Conservation (phyloP, 1,284 basidiomycete genomes). For the Takashimella tepidaria region DNA sequence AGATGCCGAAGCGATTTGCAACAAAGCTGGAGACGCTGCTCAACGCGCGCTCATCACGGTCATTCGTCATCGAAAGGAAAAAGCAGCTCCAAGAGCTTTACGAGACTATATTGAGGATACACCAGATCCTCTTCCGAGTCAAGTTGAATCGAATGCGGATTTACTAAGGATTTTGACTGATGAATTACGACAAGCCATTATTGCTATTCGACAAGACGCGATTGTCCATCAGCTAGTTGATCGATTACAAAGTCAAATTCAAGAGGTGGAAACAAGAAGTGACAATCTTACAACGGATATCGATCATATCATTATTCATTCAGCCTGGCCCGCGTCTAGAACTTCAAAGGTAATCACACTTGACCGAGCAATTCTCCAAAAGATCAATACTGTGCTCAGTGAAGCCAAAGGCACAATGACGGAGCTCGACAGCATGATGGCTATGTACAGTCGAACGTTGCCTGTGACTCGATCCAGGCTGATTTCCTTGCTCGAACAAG, state of each 20-base stretch:
- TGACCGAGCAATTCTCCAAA: background rate
- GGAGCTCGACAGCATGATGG: background rate
- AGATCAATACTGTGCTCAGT: background rate
- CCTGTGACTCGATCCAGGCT: background rate
- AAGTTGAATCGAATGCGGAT: background rate
- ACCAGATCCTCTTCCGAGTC: background rate
- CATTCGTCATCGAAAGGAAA: slow-evolving; percentile 8
- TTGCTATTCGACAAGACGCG: background rate
- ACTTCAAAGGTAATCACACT: background rate
- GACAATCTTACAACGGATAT: background rate
- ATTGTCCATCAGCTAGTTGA: background rate
- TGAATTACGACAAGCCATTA: background rate
- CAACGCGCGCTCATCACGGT: slow-evolving; percentile 13
- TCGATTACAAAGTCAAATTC: background rate
- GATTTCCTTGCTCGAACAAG: background rate
- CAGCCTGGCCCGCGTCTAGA: background rate
- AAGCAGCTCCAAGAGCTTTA: background rate
- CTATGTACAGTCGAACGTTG: background rate
- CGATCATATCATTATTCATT: background rate
- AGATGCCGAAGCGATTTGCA: slow-evolving; percentile 6
- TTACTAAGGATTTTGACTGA: background rate
- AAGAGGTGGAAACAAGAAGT: background rate
- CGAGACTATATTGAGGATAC: background rate
- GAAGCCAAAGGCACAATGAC: background rate
- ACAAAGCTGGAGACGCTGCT: slow-evolving; percentile 6